Percentiles rank a stretch among this genome's conserved stretches.
Evolutionary conservation across 2,329 filamentous ascomycete genomes (phyloP).

Genomic region (Aspergillus oerlinghausenensis): DNA sequence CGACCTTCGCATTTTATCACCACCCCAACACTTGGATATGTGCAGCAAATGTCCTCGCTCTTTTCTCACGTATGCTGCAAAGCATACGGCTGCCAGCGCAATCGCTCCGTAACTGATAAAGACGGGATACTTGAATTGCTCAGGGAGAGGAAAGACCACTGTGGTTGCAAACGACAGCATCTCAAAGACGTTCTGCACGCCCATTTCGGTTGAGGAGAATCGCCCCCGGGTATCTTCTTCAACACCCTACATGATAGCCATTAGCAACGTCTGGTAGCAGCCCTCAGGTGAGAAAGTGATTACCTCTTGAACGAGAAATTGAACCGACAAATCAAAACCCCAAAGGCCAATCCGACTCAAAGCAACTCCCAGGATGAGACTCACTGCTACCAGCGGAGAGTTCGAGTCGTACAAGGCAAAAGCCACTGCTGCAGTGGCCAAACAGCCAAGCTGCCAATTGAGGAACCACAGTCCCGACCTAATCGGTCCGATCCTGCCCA

Average conservation of each 20-base stretch:
- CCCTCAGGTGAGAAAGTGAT: not conserved
- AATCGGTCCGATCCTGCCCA: constrained; percentile 52
- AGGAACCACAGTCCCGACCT: constrained; percentile 68
- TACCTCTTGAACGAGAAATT: constrained; percentile 60
- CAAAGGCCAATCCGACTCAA: constrained; percentile 58
- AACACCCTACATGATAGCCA: constrained; percentile 43
- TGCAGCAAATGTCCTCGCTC: constrained; percentile 60
- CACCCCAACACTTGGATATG: constrained; percentile 13
- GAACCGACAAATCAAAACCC: constrained; percentile 58
- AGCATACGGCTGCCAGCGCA: constrained; percentile 33
- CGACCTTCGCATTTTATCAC: constrained; percentile 5
- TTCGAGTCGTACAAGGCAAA: constrained; percentile 36
- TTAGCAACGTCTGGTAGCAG: not conserved
- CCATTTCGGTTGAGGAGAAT: constrained; percentile 65
- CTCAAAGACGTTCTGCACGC: constrained; percentile 67
- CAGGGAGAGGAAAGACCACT: constrained; percentile 58
- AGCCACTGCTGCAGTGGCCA: constrained; percentile 43
- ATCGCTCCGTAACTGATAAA: constrained; percentile 50
- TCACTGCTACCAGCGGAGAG: constrained; percentile 40
- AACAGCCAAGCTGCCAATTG: constrained; percentile 61
- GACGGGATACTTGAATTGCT: constrained; percentile 62
- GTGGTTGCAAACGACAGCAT: constrained; percentile 63
- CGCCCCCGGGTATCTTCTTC: constrained; percentile 55
- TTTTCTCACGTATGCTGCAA: constrained; percentile 54
- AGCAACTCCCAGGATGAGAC: constrained; percentile 49